phyloP scores from a whole-genome alignment of 495 filamentous ascomycete species.

The Neohortaea acidophila region DNA sequence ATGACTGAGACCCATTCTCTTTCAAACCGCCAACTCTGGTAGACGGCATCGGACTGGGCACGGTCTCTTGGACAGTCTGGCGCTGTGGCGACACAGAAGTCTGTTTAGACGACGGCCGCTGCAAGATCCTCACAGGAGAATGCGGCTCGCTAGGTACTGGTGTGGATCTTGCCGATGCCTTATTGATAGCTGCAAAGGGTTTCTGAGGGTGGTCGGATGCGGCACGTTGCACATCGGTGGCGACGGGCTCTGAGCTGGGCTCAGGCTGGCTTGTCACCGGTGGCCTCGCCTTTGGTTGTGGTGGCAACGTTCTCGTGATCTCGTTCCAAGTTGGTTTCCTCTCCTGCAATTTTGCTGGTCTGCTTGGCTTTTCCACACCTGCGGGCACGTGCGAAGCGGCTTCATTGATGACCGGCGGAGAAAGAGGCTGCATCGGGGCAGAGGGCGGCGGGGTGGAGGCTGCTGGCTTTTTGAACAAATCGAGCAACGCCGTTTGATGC shows the following conservation, averaged over 20 bases:
- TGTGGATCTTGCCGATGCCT: background rate
- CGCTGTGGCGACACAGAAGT: constrained; percentile 2
- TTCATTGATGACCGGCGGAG: constrained; percentile 1
- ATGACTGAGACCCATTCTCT: background rate
- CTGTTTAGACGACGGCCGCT: background rate
- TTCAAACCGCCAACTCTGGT: too few relatives aligned
- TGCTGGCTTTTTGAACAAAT: constrained; percentile 22
- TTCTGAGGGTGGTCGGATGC: background rate
- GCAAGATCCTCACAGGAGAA: background rate
- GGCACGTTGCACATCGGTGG: constrained; percentile 13
- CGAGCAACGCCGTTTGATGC: constrained; percentile 14
- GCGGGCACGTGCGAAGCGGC: constrained; percentile 2
- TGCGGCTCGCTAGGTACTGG: background rate
- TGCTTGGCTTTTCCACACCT: background rate
- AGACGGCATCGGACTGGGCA: too few relatives aligned
- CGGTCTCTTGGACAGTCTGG: too few relatives aligned
- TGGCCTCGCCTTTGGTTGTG: constrained; percentile 10
- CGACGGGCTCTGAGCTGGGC: background rate
- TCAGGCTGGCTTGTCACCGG: constrained; percentile 2
- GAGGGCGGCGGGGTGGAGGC: background rate
- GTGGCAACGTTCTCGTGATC: constrained; percentile 14
- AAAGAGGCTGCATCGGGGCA: constrained; percentile 10
- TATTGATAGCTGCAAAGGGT: background rate
- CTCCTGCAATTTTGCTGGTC: background rate
- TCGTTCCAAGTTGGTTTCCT: constrained; percentile 10